Evolutionary conservation across 345 rosid species (phyloP).

Genomic region (Euclidium syriacum): DNA sequence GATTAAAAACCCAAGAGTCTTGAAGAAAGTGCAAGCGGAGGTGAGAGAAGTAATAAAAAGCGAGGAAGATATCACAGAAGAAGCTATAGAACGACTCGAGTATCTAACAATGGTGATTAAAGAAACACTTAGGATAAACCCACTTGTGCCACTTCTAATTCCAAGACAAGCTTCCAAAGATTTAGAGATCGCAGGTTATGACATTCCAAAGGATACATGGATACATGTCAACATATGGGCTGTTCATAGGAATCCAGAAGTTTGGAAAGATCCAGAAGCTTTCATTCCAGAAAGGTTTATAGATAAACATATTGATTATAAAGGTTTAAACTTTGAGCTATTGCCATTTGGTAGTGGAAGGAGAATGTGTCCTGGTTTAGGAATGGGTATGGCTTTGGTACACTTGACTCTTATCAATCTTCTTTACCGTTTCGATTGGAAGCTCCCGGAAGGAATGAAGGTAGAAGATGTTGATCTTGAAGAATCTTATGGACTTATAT

Average conservation of each 20-base stretch:
- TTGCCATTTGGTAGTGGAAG: slow-evolving; percentile 51
- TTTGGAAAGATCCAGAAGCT: neutral
- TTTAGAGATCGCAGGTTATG: neutral
- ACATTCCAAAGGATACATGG: neutral
- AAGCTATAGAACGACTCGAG: neutral
- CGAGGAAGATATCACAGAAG: neutral
- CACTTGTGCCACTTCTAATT: neutral
- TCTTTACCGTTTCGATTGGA: slow-evolving; percentile 36
- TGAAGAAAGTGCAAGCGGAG: neutral
- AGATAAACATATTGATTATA: slow-evolving; percentile 26
- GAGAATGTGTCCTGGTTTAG: slow-evolving; percentile 46
- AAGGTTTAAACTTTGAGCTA: slow-evolving; percentile 39
- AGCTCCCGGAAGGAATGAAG: slow-evolving; percentile 33
- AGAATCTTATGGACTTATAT: slow-evolving; percentile 34
- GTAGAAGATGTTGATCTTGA: slow-evolving; percentile 37
- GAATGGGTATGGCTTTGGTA: slow-evolving; percentile 22
- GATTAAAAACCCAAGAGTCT: neutral
- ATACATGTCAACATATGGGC: neutral
- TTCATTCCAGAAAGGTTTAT: neutral
- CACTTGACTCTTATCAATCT: slow-evolving; percentile 38
- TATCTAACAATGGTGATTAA: neutral
- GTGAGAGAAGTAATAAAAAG: neutral
- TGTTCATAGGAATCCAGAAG: neutral
- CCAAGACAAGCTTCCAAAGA: neutral
- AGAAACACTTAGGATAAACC: neutral